A percentile compares a stretch with the other conserved stretches of the same genome.
Evolutionary conservation across 306 rosid species (phyloP).

Genomic region (Notholithocarpus densiflorus): DNA sequence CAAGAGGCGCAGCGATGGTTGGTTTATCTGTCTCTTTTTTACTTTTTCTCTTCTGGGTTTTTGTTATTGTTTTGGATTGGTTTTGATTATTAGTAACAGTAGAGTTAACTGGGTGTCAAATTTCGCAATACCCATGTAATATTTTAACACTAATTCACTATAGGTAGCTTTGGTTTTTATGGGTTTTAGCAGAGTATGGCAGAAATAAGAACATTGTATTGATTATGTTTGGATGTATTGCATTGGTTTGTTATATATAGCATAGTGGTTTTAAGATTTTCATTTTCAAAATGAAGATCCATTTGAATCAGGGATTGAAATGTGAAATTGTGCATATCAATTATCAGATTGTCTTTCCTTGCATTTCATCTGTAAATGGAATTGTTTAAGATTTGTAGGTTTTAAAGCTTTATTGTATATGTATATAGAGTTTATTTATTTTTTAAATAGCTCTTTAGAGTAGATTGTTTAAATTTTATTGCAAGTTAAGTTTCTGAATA

Average conservation of each 20-base stretch:
- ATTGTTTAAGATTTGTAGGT: neutral
- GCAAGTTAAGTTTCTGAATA: neutral
- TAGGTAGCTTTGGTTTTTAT: too few relatives aligned
- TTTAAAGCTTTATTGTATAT: neutral
- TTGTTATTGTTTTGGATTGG: too few relatives aligned
- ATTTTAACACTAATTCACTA: too few relatives aligned
- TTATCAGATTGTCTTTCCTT: neutral
- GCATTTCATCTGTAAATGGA: neutral
- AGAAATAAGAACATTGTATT: too few relatives aligned
- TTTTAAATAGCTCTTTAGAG: neutral
- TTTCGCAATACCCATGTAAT: too few relatives aligned
- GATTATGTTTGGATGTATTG: too few relatives aligned
- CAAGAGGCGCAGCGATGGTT: slow-evolving; percentile 90
- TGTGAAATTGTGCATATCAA: neutral
- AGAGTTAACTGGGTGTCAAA: too few relatives aligned
- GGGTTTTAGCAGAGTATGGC: too few relatives aligned
- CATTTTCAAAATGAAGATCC: neutral
- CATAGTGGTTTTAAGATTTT: neutral
- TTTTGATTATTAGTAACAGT: too few relatives aligned
- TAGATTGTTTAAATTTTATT: neutral
- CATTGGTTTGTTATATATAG: too few relatives aligned
- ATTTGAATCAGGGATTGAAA: neutral
- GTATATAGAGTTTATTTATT: neutral
- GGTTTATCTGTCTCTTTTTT: neutral
- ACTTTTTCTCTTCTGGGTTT: neutral